phyloP scores from a whole-genome alignment of 257 asterid genomes.

The Fraxinus quadrangulata region DNA sequence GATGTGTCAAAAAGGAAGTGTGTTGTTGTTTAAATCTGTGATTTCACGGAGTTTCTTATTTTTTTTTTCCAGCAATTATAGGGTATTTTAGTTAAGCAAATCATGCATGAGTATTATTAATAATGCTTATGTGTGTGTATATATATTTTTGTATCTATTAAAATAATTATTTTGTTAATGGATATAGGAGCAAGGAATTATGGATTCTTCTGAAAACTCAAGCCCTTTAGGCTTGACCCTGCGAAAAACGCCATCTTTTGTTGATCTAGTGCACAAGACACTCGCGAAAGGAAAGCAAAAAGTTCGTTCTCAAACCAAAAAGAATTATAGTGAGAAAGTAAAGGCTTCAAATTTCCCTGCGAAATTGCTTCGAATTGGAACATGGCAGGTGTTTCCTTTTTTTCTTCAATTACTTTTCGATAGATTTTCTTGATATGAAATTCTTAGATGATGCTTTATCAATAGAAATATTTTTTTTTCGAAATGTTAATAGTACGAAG shows the following conservation, averaged over 20 bases:
- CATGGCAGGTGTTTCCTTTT: conserved; percentile 40
- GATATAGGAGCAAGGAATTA: not conserved
- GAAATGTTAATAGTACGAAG: not conserved
- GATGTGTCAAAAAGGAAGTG: not conserved
- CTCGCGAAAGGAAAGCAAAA: conserved; percentile 4
- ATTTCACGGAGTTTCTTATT: too few species aligned
- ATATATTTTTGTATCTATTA: not conserved
- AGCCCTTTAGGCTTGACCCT: conserved; percentile 30
- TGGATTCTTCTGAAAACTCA: not conserved
- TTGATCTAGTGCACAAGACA: conserved; percentile 14
- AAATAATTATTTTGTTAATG: not conserved
- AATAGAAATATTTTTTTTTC: too few species aligned
- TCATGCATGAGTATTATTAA: not conserved
- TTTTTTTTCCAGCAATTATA: not conserved
- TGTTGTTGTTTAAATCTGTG: too few species aligned
- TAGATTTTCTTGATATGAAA: too few species aligned
- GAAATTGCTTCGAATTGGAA: conserved; percentile 29
- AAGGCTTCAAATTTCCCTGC: conserved; percentile 52
- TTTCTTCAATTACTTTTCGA: not conserved
- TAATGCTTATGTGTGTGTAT: not conserved
- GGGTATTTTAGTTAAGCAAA: not conserved
- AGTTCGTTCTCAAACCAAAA: not conserved
- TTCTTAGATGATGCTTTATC: not conserved
- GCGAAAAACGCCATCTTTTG: conserved; percentile 30
- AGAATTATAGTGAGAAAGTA: conserved; percentile 28